Evolutionary conservation across 371 early-diverging fungal species (phyloP).

Genomic region (Rhizopus stolonifer): DNA sequence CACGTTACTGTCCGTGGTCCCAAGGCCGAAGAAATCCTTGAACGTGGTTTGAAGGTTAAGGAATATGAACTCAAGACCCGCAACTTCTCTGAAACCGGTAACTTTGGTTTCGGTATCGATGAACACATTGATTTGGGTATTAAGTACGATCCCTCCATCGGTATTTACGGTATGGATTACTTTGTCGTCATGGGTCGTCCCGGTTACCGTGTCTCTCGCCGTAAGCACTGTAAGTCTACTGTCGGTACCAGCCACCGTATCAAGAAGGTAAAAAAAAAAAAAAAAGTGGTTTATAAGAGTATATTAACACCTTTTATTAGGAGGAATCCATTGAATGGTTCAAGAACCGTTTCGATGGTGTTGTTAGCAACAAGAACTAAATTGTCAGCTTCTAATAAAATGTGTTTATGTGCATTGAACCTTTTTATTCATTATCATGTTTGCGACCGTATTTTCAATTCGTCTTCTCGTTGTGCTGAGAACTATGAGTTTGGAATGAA

Average conservation of each 20-base stretch:
- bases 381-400: neutral
- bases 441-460: too few species aligned
- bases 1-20: constrained; percentile 99
- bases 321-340: constrained; percentile 4
- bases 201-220: constrained; percentile 95
- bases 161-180: constrained; percentile 99
- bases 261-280: constrained; percentile 57
- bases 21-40: constrained; percentile 90
- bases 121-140: constrained; percentile 99
- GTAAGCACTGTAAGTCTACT: constrained; percentile 87
- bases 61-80: constrained; percentile 97
- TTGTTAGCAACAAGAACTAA: neutral
- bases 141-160: constrained; percentile 99
- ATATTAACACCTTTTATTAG: neutral
- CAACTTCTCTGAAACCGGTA: constrained; percentile 98
- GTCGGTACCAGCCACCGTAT: constrained; percentile 96
- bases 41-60: constrained; percentile 99
- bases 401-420: too few species aligned
- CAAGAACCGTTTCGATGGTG: constrained; percentile 3
- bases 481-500: too few species aligned
- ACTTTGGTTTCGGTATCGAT: constrained; percentile 99
- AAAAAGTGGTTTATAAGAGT: too few species aligned
- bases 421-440: too few species aligned
- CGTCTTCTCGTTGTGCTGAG: too few species aligned
- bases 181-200: constrained; percentile 98